Percentiles rank a stretch among this genome's conserved stretches.
Conservation (phyloP, 495 filamentous ascomycete species). For the Podospora appendiculata region DNA sequence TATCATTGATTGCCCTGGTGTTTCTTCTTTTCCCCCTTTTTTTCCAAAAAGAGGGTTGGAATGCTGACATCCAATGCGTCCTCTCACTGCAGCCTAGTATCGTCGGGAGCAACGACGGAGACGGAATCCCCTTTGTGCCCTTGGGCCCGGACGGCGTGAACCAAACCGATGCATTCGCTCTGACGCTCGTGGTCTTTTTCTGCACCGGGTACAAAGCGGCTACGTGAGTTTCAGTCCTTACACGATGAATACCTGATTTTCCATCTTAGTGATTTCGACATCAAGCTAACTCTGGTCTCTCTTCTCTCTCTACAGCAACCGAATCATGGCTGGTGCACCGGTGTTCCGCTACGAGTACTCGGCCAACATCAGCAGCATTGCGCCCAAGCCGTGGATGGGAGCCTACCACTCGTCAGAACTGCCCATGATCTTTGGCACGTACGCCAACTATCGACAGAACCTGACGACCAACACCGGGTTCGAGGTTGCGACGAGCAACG, state of each 20-base stretch:
- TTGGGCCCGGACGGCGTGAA: conserved; percentile 5
- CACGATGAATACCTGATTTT: background rate
- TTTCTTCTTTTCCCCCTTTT: background rate
- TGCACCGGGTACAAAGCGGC: conserved; percentile 16
- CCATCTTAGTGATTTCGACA: background rate
- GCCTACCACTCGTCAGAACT: conserved; percentile 46
- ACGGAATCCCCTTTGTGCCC: conserved; percentile 13
- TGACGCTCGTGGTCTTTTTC: conserved; percentile 15
- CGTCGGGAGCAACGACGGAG: conserved; percentile 14
- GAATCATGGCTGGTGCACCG: conserved; percentile 19
- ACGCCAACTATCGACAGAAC: conserved; percentile 27
- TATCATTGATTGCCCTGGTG: background rate
- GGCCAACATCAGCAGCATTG: conserved; percentile 40
- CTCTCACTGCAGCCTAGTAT: conserved; percentile 6
- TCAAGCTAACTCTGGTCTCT: background rate
- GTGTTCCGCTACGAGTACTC: conserved; percentile 38
- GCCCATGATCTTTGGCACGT: conserved; percentile 40
- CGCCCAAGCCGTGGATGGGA: conserved; percentile 33
- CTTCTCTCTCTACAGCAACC: background rate
- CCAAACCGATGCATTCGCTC: conserved; percentile 1
- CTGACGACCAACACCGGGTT: background rate
- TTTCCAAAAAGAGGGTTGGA: background rate
- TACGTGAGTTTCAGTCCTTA: background rate
- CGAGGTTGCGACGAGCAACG: conserved; percentile 19
- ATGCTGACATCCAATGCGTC: background rate